Percentiles rank a stretch among this genome's conserved stretches.
Evolutionary conservation across 2,329 filamentous ascomycete species (phyloP).

Genomic region (Aquanectria penicillioides): DNA sequence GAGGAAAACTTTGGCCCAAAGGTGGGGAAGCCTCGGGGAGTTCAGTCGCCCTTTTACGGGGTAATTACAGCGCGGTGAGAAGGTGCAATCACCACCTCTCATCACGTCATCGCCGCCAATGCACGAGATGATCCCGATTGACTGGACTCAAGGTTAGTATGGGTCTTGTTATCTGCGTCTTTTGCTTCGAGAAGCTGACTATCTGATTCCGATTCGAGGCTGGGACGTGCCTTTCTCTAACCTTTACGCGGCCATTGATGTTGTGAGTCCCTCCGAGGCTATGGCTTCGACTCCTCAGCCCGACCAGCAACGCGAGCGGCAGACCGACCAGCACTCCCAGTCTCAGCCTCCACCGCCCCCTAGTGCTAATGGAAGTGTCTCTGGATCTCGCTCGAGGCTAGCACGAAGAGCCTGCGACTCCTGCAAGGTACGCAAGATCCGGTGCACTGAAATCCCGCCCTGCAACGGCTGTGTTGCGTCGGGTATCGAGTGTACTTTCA

Average conservation of each 20-base stretch:
- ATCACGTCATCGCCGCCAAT: slow-evolving; percentile 36
- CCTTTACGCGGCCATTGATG: slow-evolving; percentile 11
- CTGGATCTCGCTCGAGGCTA: slow-evolving; percentile 30
- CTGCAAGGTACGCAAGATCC: slow-evolving; percentile 64
- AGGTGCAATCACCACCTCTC: slow-evolving; percentile 28
- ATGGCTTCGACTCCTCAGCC: slow-evolving; percentile 13
- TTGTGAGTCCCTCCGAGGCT: slow-evolving; percentile 17
- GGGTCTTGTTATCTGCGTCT: slow-evolving; percentile 14
- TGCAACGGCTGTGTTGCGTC: slow-evolving; percentile 57
- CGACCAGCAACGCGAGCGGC: neutral
- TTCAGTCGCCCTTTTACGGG: slow-evolving; percentile 15
- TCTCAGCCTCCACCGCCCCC: slow-evolving; percentile 20
- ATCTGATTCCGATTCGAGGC: slow-evolving; percentile 1
- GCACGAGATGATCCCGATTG: slow-evolving; percentile 18
- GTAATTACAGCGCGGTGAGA: slow-evolving; percentile 7
- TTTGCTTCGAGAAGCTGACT: slow-evolving; percentile 20
- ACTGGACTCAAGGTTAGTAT: slow-evolving; percentile 18
- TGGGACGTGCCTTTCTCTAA: slow-evolving; percentile 21
- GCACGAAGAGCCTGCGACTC: slow-evolving; percentile 57
- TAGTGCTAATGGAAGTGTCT: slow-evolving; percentile 28
- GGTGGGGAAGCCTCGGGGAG: slow-evolving; percentile 15
- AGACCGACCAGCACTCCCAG: neutral
- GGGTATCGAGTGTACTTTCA: slow-evolving; percentile 61
- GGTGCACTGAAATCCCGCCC: slow-evolving; percentile 58
- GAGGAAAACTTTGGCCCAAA: neutral